phyloP scores from a whole-genome alignment of 805 yeast species.

The Nematodospora valgi region DNA sequence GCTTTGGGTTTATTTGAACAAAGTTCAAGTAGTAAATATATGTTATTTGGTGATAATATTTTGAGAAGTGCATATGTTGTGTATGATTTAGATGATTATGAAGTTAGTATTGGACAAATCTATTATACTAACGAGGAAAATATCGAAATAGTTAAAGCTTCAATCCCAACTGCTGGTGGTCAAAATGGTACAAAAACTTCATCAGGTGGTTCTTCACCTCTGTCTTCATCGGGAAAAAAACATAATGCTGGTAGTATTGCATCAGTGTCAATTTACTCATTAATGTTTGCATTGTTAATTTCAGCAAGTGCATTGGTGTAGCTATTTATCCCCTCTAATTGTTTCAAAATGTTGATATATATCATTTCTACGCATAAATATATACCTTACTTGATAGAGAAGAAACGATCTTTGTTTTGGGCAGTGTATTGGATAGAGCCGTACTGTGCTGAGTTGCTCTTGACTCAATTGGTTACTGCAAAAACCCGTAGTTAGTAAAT shows the following conservation, averaged over 20 bases:
- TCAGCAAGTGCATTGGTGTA: too few relatives aligned
- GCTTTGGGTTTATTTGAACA: conserved; percentile 25
- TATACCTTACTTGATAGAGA: too few relatives aligned
- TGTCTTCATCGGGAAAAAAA: neutral
- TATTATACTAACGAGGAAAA: conserved; percentile 29
- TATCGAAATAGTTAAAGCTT: conserved; percentile 40
- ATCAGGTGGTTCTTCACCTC: neutral
- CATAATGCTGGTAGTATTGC: neutral
- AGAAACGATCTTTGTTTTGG: too few relatives aligned
- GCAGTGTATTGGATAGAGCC: too few relatives aligned
- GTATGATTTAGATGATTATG: conserved; percentile 55
- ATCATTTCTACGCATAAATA: neutral
- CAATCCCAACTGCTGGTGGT: conserved; percentile 7
- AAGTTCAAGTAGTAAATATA: conserved; percentile 7
- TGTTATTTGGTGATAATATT: conserved; percentile 62
- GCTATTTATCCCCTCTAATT: neutral
- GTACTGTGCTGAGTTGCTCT: too few relatives aligned
- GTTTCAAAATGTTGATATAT: conserved; percentile 2
- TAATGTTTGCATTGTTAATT: conserved; percentile 1
- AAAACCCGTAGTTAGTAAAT: too few relatives aligned
- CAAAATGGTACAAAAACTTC: conserved; percentile 1
- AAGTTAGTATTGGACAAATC: conserved; percentile 50
- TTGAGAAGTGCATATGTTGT: conserved; percentile 63
- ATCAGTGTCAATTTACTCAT: neutral
- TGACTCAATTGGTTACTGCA: too few relatives aligned